Evolutionary conservation across 2,329 filamentous ascomycete genomes (phyloP), one percentile per base, ranked within the genome.

Genomic region (Ceratocystis ficicola): DNA sequence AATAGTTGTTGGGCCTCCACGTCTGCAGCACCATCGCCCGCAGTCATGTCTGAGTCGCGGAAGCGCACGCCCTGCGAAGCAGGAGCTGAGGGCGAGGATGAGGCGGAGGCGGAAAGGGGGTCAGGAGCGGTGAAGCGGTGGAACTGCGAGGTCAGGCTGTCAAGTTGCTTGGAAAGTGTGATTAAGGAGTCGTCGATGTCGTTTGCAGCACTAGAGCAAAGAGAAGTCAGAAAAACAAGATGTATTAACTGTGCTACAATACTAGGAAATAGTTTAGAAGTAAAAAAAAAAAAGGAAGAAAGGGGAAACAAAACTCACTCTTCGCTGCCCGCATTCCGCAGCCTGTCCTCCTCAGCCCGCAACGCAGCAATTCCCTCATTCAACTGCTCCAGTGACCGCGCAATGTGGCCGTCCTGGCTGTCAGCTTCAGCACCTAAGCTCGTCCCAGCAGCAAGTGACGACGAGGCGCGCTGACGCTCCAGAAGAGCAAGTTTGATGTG

Each of bases 401-500:
- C 88, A 70, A 97, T 92, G 74, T 95, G 89, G 50, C 88, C 87
- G 77, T 96, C 91, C 75, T 96, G 90, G 22, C 86, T 85, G 73
- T 88, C 88, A 63, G 84, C 84, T 67, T 90, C 84, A 66, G 96
- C 83, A 70, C 90, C 86, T 57, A 96, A 82, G 15, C 86, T 88
- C 71, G 90, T 85, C 6, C 36, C 61, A 22, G 62, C 8, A 3
- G 65, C 65, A 17, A 66, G 48, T 20, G 63, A 57, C 7, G 62
- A 65, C 7, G 66, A 64, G 62, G 92, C 90, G 67, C 93, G 86
- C 77, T 95, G 87, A 67, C 93, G 86, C 78, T 97, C 94, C 30
- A 97, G 85, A 17, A 99, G 82, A 15, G 92, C 96, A 68, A 97
- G 84, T 77, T 97, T 96, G 80, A 97, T 89, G 76, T 97, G 93